Base-by-base conservation (phyloP, 2,329 filamentous ascomycete genomes). In the Bipolaris oryzae region DNA sequence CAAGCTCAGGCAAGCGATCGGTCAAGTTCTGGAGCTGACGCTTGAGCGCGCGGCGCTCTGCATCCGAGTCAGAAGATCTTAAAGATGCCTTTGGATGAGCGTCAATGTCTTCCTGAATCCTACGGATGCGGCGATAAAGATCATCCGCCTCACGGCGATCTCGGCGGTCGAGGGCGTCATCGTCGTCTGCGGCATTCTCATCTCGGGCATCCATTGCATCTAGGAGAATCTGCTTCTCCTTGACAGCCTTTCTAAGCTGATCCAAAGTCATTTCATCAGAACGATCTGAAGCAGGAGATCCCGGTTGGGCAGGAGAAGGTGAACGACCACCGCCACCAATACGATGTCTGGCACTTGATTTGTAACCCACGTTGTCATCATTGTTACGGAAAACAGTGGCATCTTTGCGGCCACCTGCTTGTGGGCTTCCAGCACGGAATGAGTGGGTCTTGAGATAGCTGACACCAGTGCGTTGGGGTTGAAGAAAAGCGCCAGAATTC, bases 201-300 rank as follows among this genome's bases (percentile, higher is more conserved):
- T 98, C 95, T 61, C 91, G 89, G 76, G 97, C 97, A 73, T 99
- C 95, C 79, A 97, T 94, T 0, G 95, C 95, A 77, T 99, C 94
- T 13, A 99, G 82, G 61, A 99, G 82, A 39, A 99, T 88, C 76
- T 97, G 92, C 78, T 96, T 95, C 81, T 99, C 95, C 54, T 88
- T 88, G 57, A 99, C 92, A 74, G 91, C 92, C 81, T 99, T 99
- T 66, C 86, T 89, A 56, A 99, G 79, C 74, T 98, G 93, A 25
- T 98, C 94, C 25, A 96, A 76, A 4, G 87, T 88, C 65, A 96
- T 75, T 15, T 98, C 95, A 39, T 98, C 94, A 1, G 89, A 89
- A 31, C 76, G 77, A 35, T 83, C 85, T 68, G 76, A 89, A 68
- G 74, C 65, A 42, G 85, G 84, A 2, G 85, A 83, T 9, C 67